Evolutionary conservation across 2,329 filamentous ascomycete species (phyloP).

Genomic region (Sporothrix brunneoviolacea): DNA sequence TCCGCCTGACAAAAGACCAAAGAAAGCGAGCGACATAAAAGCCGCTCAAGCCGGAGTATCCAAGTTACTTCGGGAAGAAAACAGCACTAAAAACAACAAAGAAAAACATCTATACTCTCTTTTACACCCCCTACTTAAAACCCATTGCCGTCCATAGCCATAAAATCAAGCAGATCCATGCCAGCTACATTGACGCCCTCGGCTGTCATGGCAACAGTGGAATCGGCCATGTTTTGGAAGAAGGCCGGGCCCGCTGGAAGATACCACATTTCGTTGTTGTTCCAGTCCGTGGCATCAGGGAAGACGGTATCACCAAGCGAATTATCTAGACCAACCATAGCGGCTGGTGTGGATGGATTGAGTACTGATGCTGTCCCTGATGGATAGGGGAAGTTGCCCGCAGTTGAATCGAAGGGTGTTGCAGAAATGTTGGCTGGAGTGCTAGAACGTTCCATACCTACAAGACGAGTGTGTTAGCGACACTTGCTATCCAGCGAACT

Average conservation of each 20-base stretch:
- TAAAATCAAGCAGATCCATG: conserved; percentile 60
- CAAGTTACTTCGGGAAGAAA: too few relatives aligned
- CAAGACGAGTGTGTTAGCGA: background rate
- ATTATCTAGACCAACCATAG: conserved; percentile 24
- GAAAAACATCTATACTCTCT: too few relatives aligned
- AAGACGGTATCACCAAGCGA: conserved; percentile 34
- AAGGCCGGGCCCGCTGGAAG: conserved; percentile 57
- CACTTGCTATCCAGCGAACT: background rate
- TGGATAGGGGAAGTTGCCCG: conserved; percentile 49
- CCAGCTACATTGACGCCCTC: conserved; percentile 62
- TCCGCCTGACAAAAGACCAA: too few relatives aligned
- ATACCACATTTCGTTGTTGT: conserved; percentile 60
- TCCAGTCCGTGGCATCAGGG: conserved; percentile 43
- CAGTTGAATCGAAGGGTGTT: conserved; percentile 53
- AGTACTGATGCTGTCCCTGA: conserved; percentile 40
- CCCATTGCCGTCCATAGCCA: conserved; percentile 41
- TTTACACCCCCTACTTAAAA: background rate
- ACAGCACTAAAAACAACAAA: background rate
- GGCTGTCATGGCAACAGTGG: conserved; percentile 57
- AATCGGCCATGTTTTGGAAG: conserved; percentile 58
- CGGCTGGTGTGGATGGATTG: conserved; percentile 42
- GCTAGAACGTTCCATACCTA: conserved; percentile 30
- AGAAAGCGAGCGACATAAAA: too few relatives aligned
- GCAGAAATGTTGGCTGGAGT: conserved; percentile 52
- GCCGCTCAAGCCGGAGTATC: too few relatives aligned